Evolutionary conservation across 495 filamentous ascomycete species (phyloP), one percentile per base, ranked within the genome.

Genomic region (Extremus antarcticus): DNA sequence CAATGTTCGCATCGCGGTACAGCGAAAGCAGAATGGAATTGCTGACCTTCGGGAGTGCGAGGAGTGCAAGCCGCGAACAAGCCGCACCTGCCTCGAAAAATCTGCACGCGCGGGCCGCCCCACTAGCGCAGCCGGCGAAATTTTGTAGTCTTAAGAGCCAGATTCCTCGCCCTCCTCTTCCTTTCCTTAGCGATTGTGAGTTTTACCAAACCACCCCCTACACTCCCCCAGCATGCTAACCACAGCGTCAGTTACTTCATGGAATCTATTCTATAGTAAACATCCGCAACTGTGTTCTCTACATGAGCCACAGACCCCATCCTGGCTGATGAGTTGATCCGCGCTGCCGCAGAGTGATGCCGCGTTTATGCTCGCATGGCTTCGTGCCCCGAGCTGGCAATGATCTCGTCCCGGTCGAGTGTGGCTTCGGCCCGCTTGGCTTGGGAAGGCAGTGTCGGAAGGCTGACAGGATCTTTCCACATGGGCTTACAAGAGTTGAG

Each of bases 251-350:
- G 25, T 20, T 56, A 56, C 53, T 56, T 56, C 53, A 56, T 39
- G 23, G 53, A 56, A 56, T 56, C 53, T 23, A n/a, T 56, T 56
- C 53, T 56, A 55, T 51, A 45, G 41, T 45, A 45, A 45, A 45
- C 41, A 57, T 57, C 55, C 55, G 25, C 55, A 52, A 45, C 55
- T 57, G 55, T 57, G 55, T 57, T 57, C 49, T 52, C 40, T 47
- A 57, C 47, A 57, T 20, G 49, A 57, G 55, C 55, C 49, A 57
- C 55, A 57, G 48, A 57, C 48, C 45, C 55, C 55, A 57, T 19
- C 55, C 49, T 52, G 55, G 55, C 55, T 57, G 55, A 57, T 57
- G 55, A 57, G 47, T 43, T 47, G 55, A 57, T 57, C 47, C 55
- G 49, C 55, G 29, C 25, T 32, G 40, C 55, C 49, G 47, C 3